Evolutionary conservation across 345 rosid genomes (phyloP), one percentile per base, ranked within the genome.

Genomic region (Lepidium sativum): DNA sequence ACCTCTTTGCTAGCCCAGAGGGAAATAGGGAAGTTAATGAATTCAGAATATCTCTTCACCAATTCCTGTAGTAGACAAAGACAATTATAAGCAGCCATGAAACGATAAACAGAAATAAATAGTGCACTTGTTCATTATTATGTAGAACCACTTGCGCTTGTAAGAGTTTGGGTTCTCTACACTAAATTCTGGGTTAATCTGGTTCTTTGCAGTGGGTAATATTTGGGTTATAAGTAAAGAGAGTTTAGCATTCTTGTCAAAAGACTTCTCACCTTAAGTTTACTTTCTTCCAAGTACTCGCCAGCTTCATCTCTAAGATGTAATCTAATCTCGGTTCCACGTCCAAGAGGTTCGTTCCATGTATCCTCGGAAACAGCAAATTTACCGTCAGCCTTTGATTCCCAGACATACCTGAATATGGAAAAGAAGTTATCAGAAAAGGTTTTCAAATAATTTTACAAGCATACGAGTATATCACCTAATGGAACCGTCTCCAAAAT

Each of bases 371-470:
- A 87, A 58, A 90, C 84, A 42, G 97, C 95, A 71, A 94, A 94
- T 64, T 96, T 96, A 44, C 97, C 99, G 51, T 94, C 97, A 67
- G 99, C 97, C 79, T 86, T 94, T 37, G 99, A 94, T 77, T 94
- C 99, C 99, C 99, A 90, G 4, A 94, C 91, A 65, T 90, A 76
- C 82, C 99, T 94, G 68, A 71, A 56, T 40, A 14, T 10, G 65
- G 51, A 58, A 39, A 18, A 33, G 35, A 57, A 65, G 38, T 35
- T 10, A 70, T 63, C 65, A 73, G 60, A 42, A 44, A 54, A 41
- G 29, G 16, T 56, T 49, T 53, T 43, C 56, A 43, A 49, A 39
- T 56, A 16, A 12, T 14, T 33, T 40, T 41, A n/a, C 45, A 64
- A 16, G 4, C 44, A 49, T 32, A 63, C 31, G 15, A 71, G 15